Evolutionary conservation across 352 stramenopile species (phyloP), one percentile per base, ranked within the genome.

Genomic region (Phytophthora melonis): DNA sequence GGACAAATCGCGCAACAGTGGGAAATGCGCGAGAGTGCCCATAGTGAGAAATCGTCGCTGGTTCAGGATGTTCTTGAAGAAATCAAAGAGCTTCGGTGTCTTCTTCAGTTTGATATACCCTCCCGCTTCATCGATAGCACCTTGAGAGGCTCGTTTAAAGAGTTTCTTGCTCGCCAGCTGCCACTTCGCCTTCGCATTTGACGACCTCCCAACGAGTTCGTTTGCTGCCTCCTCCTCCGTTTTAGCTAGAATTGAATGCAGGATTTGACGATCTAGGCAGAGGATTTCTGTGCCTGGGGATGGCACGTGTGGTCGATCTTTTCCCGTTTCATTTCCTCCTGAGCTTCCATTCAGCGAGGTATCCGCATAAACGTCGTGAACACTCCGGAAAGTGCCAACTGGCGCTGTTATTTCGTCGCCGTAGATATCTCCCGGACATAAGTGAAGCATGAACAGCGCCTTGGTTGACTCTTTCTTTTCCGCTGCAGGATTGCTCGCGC

Each of bases 61-160:
- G 53, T 92, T 91, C 4, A 92, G 52, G 11, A 92, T 86, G 58
- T 91, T 92, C 50, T 86, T 80, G 68, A 91, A 90, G 8, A 92
- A 70, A 16, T 90, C 71, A 21, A 91, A 88, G 18, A 92, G 74
- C 50, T 86, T 90, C 13, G 81, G 80, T 5, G 68, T 74, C 39
- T 83, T 87, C 9, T 58, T 78, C 9, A 19, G 19, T 7, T 27
- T 54, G 11, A 55, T 21, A 2, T 19, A 63, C 19, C 43, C 27
- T 32, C 58, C 55, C 53, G 53, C 39, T 3, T 67, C 54, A 47
- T 78, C 56, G 53, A 67, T 19, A n/a, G 27, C 43, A 23, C 59
- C 36, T 23, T 64, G 63, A 72, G 66, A 68, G 0, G 54, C 52
- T 53, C 57, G 14, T 43, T 74, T 72, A 21, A 75, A 60, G 39